A percentile compares a stretch with the other conserved stretches of the same genome.
Conservation (phyloP, 306 rosid species). For the Begonia loranthoides region DNA sequence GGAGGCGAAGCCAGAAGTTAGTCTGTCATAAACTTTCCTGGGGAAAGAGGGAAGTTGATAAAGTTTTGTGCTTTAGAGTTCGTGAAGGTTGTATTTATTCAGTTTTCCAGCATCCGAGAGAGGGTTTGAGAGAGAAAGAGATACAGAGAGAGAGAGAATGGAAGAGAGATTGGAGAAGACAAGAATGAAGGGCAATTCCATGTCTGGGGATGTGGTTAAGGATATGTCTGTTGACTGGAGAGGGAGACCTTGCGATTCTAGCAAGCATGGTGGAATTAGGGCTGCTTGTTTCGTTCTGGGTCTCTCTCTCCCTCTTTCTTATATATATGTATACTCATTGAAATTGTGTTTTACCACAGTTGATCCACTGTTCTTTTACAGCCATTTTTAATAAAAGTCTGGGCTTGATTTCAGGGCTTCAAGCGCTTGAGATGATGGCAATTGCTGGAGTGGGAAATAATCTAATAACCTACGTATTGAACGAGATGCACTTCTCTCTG, state of each 20-base stretch:
- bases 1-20: not conserved
- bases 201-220: constrained; percentile 8
- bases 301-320: constrained; percentile 13
- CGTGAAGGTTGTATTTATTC: not conserved
- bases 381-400: too few species aligned
- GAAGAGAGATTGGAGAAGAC: constrained; percentile 2
- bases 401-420: constrained; percentile 27
- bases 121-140: not conserved
- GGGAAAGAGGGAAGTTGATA: too few species aligned
- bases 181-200: constrained; percentile 10
- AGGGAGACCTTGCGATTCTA: constrained; percentile 35
- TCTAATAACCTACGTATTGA: constrained; percentile 42
- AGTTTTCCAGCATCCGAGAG: not conserved
- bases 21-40: not conserved
- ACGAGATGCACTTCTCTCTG: constrained; percentile 49
- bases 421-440: constrained; percentile 65
- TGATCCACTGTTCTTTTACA: too few species aligned
- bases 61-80: not conserved
- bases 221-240: constrained; percentile 40
- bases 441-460: constrained; percentile 56
- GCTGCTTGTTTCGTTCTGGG: constrained; percentile 58
- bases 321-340: not conserved
- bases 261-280: constrained; percentile 48
- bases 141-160: not conserved
- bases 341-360: too few species aligned